Conservation (phyloP, 306 rosid species). For the Prunus campanulata region DNA sequence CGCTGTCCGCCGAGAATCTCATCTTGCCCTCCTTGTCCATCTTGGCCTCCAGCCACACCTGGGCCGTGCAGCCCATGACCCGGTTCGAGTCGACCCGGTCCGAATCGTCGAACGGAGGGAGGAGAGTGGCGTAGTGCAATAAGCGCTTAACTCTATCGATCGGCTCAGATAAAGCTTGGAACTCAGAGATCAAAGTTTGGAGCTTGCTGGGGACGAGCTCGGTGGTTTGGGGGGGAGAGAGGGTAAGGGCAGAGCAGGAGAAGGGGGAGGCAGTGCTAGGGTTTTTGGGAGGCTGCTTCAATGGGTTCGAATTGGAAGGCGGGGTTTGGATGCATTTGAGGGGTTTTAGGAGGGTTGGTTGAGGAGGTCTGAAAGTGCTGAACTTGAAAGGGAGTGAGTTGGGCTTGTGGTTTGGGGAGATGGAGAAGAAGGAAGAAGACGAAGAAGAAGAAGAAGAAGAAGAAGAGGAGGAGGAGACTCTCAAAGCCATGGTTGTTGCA, state of each 20-base stretch:
- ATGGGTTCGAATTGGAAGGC: conserved; percentile 11
- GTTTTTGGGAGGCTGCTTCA: conserved; percentile 16
- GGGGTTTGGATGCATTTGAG: conserved; percentile 40
- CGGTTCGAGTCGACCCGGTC: conserved; percentile 61
- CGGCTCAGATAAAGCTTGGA: conserved; percentile 53
- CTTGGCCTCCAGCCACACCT: conserved; percentile 71
- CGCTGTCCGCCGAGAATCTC: conserved; percentile 76
- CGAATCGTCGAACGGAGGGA: conserved; percentile 38
- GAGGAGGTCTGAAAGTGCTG: conserved; percentile 17
- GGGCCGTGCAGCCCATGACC: conserved; percentile 96
- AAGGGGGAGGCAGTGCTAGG: conserved; percentile 25
- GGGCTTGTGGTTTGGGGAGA: conserved; percentile 11
- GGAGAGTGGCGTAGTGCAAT: conserved; percentile 47
- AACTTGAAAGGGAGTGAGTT: conserved; percentile 19
- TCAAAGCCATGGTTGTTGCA: conserved; percentile 44
- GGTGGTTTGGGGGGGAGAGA: conserved; percentile 31
- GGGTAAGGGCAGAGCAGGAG: conserved; percentile 47
- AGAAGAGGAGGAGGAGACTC: conserved; percentile 25
- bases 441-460: conserved; percentile 26
- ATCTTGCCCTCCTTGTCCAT: conserved; percentile 62
- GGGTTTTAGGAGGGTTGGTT: conserved; percentile 28
- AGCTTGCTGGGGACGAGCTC: conserved; percentile 47
- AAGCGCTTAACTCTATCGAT: conserved; percentile 63
- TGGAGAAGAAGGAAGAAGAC: conserved; percentile 32
- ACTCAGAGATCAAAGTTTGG: conserved; percentile 48